Evolutionary conservation across 1,284 basidiomycete species (phyloP).

Genomic region (Psilocybe mexicana): DNA sequence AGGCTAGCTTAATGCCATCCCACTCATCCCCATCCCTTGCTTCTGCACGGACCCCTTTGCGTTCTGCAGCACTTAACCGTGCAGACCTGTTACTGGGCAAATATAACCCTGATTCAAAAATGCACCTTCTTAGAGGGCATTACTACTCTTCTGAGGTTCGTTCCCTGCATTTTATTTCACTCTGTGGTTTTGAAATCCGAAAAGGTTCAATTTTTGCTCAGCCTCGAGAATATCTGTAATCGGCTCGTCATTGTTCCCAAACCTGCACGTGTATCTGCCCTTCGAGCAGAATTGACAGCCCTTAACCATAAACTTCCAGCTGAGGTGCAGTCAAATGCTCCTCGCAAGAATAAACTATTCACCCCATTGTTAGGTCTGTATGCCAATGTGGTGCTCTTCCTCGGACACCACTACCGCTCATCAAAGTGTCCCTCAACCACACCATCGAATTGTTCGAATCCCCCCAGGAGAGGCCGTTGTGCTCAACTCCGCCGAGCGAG

Average conservation of each 20-base stretch:
- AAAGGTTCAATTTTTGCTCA: constrained; percentile 83
- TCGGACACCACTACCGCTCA: constrained; percentile 52
- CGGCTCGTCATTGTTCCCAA: constrained; percentile 91
- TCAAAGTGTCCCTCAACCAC: constrained; percentile 56
- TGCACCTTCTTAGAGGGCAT: constrained; percentile 79
- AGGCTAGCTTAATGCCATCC: constrained; percentile 48
- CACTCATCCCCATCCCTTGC: constrained; percentile 70
- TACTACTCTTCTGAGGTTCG: constrained; percentile 90
- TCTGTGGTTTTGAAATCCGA: constrained; percentile 20
- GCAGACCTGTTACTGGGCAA: constrained; percentile 59
- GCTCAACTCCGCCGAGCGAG: constrained; percentile 95
- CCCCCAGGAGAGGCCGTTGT: constrained; percentile 98
- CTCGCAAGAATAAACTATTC: constrained; percentile 6
- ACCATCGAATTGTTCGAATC: constrained; percentile 96
- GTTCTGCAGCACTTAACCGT: constrained; percentile 43
- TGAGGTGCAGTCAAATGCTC: constrained; percentile 57
- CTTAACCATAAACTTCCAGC: constrained; percentile 96
- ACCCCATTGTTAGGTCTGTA: constrained; percentile 68
- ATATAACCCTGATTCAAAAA: constrained; percentile 70
- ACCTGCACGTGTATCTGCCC: constrained; percentile 91
- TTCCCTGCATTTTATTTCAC: constrained; percentile 21
- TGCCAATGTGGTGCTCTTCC: constrained; percentile 94
- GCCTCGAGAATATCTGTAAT: constrained; percentile 92
- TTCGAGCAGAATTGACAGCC: constrained; percentile 93
- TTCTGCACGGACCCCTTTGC: constrained; percentile 44